phyloP scores from a whole-genome alignment of 225 moss, liverwort and hornwort species.

The Bryum argenteum region DNA sequence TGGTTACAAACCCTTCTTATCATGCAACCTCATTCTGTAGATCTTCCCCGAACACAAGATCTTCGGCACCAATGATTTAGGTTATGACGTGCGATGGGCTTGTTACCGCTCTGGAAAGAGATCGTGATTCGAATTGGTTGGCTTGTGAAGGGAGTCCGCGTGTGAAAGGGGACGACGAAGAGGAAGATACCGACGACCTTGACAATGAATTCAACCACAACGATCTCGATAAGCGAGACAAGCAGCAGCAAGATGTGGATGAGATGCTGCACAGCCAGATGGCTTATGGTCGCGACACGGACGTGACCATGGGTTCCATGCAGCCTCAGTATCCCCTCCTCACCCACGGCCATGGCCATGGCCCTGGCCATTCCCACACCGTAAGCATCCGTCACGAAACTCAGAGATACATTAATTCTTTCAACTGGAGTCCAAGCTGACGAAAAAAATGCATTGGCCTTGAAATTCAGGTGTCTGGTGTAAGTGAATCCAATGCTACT shows the following conservation, averaged over 20 bases:
- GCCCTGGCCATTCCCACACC: slow-evolving; percentile 53
- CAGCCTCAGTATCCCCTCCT: slow-evolving; percentile 71
- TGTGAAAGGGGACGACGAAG: slow-evolving; percentile 83
- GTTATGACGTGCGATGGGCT: background rate
- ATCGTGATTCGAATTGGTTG: background rate
- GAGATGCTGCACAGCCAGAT: slow-evolving; percentile 66
- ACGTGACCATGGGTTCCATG: slow-evolving; percentile 56
- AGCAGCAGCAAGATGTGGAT: slow-evolving; percentile 64
- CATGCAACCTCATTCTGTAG: background rate
- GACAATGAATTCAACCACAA: slow-evolving; percentile 75
- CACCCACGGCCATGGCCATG: slow-evolving; percentile 54
- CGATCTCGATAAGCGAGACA: slow-evolving; percentile 45
- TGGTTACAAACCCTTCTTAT: background rate
- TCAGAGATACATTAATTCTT: too few relatives aligned
- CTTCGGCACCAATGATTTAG: background rate
- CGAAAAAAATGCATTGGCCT: background rate
- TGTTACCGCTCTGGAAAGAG: background rate
- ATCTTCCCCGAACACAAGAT: background rate
- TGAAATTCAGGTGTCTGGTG: slow-evolving; percentile 45
- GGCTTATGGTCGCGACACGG: slow-evolving; percentile 62
- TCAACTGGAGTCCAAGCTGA: too few relatives aligned
- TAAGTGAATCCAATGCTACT: slow-evolving; percentile 45
- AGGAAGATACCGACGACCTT: slow-evolving; percentile 84
- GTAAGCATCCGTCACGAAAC: slow-evolving; percentile 23
- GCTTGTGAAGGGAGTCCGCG: slow-evolving; percentile 67